A percentile compares a stretch with the other conserved stretches of the same genome.
phyloP scores from a whole-genome alignment of 306 rosid species.

The Quercus parvula region DNA sequence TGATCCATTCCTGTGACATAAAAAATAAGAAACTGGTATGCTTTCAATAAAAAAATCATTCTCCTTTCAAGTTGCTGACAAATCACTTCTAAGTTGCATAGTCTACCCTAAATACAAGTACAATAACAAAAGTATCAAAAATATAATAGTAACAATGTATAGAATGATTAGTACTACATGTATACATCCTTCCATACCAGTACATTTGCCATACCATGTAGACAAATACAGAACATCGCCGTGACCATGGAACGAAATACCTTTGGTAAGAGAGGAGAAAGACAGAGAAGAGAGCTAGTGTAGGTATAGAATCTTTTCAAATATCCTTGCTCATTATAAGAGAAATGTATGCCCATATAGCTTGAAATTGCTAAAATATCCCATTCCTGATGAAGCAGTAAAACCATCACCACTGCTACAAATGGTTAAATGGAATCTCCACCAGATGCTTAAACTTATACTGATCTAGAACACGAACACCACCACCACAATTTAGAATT shows the following conservation, averaged over 20 bases:
- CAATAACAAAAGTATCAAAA: slow-evolving; percentile 1
- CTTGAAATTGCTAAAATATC: background rate
- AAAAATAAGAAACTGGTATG: background rate
- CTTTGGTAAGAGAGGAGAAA: background rate
- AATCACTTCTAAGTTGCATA: slow-evolving; percentile 22
- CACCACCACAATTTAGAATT: background rate
- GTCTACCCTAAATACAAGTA: background rate
- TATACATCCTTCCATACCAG: slow-evolving; percentile 24
- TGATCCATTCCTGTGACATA: background rate
- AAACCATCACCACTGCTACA: background rate
- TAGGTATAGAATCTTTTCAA: background rate
- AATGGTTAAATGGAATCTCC: background rate
- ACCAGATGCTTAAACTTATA: slow-evolving; percentile 7
- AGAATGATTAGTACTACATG: slow-evolving; percentile 36
- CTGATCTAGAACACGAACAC: background rate
- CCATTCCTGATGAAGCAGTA: background rate
- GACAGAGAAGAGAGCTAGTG: background rate
- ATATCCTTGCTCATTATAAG: slow-evolving; percentile 2
- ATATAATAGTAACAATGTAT: slow-evolving; percentile 29
- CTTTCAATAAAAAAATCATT: background rate
- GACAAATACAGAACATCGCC: background rate
- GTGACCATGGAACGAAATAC: slow-evolving; percentile 9
- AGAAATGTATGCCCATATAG: background rate
- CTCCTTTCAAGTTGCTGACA: slow-evolving; percentile 17
- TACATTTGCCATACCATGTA: slow-evolving; percentile 9